A percentile compares a stretch with the other conserved stretches of the same genome.
Evolutionary conservation across 345 rosid species (phyloP).

Genomic region (Anacardium occidentale): DNA sequence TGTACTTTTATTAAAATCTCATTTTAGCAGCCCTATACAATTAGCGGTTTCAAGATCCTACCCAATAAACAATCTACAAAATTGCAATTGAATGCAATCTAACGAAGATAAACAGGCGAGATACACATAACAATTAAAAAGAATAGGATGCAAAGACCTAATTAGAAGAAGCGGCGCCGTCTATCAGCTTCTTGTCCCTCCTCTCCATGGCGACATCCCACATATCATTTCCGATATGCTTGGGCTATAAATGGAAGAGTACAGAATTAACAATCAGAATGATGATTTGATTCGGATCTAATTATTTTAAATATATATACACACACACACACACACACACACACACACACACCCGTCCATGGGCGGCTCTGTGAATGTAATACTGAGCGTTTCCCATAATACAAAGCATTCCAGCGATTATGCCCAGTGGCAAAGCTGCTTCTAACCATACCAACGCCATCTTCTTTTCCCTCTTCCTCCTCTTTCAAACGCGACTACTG

Average conservation of each 20-base stretch:
- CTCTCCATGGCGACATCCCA: conserved; percentile 98
- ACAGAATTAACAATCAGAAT: conserved; percentile 3
- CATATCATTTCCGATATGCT: conserved; percentile 86
- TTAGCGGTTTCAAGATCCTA: neutral
- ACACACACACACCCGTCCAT: conserved; percentile 98
- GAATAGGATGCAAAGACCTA: conserved; percentile 20
- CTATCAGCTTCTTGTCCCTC: conserved; percentile 86
- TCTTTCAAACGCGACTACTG: neutral
- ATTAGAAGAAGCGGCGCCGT: conserved; percentile 41
- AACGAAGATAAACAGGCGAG: neutral
- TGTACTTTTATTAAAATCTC: too few species aligned
- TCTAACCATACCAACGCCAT: conserved; percentile 77
- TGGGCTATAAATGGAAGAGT: conserved; percentile 47
- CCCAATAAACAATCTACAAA: neutral
- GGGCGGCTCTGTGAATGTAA: conserved; percentile 79
- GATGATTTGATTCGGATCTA: conserved; percentile 11
- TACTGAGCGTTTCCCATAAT: conserved; percentile 87
- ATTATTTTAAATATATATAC: neutral
- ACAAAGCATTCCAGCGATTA: conserved; percentile 92
- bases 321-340: too few species aligned
- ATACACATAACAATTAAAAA: neutral
- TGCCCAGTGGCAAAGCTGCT: conserved; percentile 84
- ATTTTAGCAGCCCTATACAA: too few species aligned
- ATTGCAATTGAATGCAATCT: too few species aligned
- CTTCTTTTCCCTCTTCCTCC: conserved; percentile 11